Evolutionary conservation across 2,329 filamentous ascomycete species (phyloP), one percentile per base, ranked within the genome.

Genomic region (Botrytis porri): DNA sequence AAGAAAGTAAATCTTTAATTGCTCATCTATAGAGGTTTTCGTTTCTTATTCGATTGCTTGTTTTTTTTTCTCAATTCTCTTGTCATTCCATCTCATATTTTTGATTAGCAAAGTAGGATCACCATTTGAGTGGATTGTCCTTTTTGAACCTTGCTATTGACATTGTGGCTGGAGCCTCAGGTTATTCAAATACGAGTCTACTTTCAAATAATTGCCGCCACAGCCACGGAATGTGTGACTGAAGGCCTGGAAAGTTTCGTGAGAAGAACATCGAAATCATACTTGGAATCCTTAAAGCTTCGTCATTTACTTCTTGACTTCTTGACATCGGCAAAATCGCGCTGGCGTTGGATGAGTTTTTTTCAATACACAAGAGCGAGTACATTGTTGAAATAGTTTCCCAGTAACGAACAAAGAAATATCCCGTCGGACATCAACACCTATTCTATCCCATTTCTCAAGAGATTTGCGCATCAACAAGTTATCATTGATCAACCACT

Each of bases 351-450:
- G 4, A 32, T n/a, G 10, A 10, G 39, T 25, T 32, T 22, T 22
- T 7, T 22, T 32, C 29, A 16, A 3, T 16, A 29, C 35, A 20
- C 64, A 22, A 18, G 25, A 16, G 29, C 45, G 35, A 51, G 18
- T 32, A 20, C 22, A 66, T 66, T 39, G 32, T 54, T 66, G 32
- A 25, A 57, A 18, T 57, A 25, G 35, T 48, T 41, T 41, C 48
- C 16, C 12, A 25, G 20, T 9, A 67, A 41, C 65, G n/a, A 69
- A 69, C 65, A 69, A 69, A 69, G 65, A 32, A 43, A 32, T 22
- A n/a, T 20, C 37, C 7, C 25, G 18, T 54, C 48, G 22, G 37
- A 57, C 16, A 41, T 41, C 25, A 32, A 43, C n/a, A 37, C 20
- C 45, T 20, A 59, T 41, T 20, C 10, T 32, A 32, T 32, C 35